A percentile compares a stretch with the other conserved stretches of the same genome.
Evolutionary conservation across 179 eudicot species (phyloP).

Genomic region (Spinacia oleracea): DNA sequence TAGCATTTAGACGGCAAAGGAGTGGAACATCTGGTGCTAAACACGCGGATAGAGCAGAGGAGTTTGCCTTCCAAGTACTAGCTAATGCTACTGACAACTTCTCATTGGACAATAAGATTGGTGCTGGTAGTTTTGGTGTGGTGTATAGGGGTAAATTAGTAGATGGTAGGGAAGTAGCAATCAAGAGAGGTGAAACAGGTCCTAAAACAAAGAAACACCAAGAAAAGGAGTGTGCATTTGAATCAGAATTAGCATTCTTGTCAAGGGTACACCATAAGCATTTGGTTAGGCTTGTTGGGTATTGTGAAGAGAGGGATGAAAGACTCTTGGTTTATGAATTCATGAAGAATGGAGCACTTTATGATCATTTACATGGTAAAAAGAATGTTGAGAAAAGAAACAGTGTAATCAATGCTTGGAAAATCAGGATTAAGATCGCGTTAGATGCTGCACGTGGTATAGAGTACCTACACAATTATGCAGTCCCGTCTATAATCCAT

Average conservation of each 20-base stretch:
- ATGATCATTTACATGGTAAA: conserved; percentile 77
- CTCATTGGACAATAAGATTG: conserved; percentile 77
- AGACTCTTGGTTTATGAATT: conserved; percentile 81
- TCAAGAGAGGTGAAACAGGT: conserved; percentile 76
- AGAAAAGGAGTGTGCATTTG: conserved; percentile 90
- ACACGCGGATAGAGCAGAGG: conserved; percentile 71
- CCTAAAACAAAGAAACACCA: conserved; percentile 60
- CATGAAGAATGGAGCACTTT: conserved; percentile 88
- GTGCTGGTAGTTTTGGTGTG: conserved; percentile 87
- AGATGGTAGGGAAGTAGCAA: conserved; percentile 89
- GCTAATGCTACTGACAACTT: conserved; percentile 67
- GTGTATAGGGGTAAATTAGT: conserved; percentile 76
- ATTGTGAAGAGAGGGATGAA: conserved; percentile 85
- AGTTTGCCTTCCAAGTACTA: conserved; percentile 69
- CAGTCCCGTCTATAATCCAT: conserved; percentile 93
- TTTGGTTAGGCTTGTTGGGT: conserved; percentile 88
- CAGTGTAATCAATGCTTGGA: conserved; percentile 78
- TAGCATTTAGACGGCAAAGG: conserved; percentile 65
- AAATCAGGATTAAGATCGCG: conserved; percentile 75
- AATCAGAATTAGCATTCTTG: conserved; percentile 78
- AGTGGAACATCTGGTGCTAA: conserved; percentile 82
- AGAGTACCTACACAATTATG: conserved; percentile 88
- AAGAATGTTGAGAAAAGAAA: conserved; percentile 56
- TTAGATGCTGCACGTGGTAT: conserved; percentile 90
- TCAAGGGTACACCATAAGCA: conserved; percentile 92